Conservation (phyloP, 106 monocot species). For the Acorus calamus region DNA sequence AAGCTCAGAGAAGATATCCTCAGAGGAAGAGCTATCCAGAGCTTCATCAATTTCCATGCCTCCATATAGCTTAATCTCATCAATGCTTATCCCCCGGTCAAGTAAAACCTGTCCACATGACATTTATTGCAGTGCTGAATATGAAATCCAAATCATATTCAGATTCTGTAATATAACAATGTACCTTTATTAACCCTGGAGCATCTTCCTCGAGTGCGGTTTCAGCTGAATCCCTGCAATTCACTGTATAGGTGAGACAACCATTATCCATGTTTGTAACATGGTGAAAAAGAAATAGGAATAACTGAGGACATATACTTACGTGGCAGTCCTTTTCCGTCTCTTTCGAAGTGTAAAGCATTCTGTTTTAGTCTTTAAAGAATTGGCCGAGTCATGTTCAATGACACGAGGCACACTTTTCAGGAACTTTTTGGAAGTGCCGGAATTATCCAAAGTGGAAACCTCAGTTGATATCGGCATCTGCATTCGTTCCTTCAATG, state of each 20-base stretch:
- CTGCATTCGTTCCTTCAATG: conserved; percentile 26
- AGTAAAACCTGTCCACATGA: conserved; percentile 50
- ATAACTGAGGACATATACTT: conserved; percentile 1
- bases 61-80: conserved; percentile 92
- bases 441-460: background rate
- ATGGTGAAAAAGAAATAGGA: background rate
- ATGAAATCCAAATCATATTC: background rate
- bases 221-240: conserved; percentile 73
- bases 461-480: conserved; percentile 3
- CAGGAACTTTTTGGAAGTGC: background rate
- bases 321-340: conserved; percentile 83
- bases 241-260: background rate
- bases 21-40: conserved; percentile 23
- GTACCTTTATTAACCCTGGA: conserved; percentile 84
- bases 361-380: conserved; percentile 5
- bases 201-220: conserved; percentile 94
- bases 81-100: conserved; percentile 64
- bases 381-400: conserved; percentile 4
- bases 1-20: conserved; percentile 63
- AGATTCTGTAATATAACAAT: background rate
- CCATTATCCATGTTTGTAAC: background rate
- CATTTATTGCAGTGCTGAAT: background rate
- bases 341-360: conserved; percentile 28
- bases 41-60: conserved; percentile 34
- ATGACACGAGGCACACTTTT: background rate